A percentile compares a stretch with the other conserved stretches of the same genome.
These are phyloP conservation scores for Lentinula sp. DNA, from an alignment of 768 basidiomycete species.

Conservation along the genomic window DNA sequence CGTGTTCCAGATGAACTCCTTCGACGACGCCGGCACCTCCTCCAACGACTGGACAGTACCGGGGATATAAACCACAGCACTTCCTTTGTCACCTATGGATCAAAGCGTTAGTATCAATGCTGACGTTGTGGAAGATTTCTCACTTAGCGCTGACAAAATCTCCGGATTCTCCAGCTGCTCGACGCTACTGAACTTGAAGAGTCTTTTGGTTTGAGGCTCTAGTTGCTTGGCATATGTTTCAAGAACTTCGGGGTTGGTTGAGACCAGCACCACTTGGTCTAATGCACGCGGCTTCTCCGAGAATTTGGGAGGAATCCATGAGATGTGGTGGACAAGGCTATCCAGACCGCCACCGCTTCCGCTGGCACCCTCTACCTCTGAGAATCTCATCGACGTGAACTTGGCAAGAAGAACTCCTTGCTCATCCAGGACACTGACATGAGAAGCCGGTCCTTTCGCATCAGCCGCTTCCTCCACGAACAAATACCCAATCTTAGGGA, in stretches of 20 bases:
- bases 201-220: not conserved
- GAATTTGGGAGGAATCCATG: conserved; percentile 1
- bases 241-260: not conserved
- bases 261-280: not conserved
- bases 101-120: not conserved
- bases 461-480: not conserved
- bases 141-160: not conserved
- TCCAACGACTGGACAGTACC: not conserved
- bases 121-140: not conserved
- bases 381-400: not conserved
- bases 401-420: not conserved
- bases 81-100: not conserved
- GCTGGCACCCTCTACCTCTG: not conserved
- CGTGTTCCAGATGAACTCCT: not conserved
- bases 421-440: not conserved
- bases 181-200: not conserved
- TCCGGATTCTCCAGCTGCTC: not conserved
- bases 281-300: not conserved
- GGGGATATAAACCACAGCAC: not conserved
- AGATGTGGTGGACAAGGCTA: not conserved
- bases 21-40: not conserved
- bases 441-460: not conserved
- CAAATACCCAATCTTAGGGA: not conserved
- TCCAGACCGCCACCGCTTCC: not conserved
- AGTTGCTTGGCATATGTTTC: not conserved